A percentile compares a stretch with the other conserved stretches of the same genome.
phyloP scores from a whole-genome alignment of 2,329 filamentous ascomycete species.

The Penicillium paneum region DNA sequence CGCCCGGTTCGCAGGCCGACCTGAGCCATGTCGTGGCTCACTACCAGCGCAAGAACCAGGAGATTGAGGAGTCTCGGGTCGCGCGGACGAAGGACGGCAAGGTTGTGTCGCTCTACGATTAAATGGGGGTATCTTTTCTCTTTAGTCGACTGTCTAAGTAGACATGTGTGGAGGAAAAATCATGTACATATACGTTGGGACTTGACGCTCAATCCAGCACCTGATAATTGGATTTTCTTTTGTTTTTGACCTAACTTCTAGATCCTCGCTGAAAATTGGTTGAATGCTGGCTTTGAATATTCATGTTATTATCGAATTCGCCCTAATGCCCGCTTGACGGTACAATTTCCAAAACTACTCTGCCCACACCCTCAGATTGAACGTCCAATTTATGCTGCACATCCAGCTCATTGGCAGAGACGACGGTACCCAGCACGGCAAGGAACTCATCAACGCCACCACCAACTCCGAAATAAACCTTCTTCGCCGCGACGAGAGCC shows the following conservation, averaged over 20 bases:
- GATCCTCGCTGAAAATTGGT: not conserved
- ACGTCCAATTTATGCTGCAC: conserved; percentile 37
- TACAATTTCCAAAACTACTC: conserved; percentile 42
- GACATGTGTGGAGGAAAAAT: conserved; percentile 26
- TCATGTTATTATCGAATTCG: not conserved
- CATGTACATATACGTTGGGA: conserved; percentile 38
- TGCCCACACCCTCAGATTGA: conserved; percentile 44
- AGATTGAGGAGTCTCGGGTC: conserved; percentile 57
- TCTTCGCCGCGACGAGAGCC: conserved; percentile 61
- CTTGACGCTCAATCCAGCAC: conserved; percentile 26
- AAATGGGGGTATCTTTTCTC: conserved; percentile 26
- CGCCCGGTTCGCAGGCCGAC: conserved; percentile 58
- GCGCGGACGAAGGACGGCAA: conserved; percentile 45
- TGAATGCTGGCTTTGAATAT: not conserved
- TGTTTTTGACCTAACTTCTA: conserved; percentile 9
- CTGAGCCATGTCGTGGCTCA: conserved; percentile 60
- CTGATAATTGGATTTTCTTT: conserved; percentile 28
- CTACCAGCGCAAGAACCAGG: conserved; percentile 58
- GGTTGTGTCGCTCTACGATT: conserved; percentile 44
- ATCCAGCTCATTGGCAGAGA: conserved; percentile 26
- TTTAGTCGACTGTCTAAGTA: conserved; percentile 20
- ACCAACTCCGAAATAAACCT: conserved; percentile 65
- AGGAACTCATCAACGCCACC: conserved; percentile 62
- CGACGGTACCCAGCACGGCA: conserved; percentile 29
- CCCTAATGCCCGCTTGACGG: conserved; percentile 2